Conservation (phyloP, 306 rosid genomes). For the Mimosa pudica region DNA sequence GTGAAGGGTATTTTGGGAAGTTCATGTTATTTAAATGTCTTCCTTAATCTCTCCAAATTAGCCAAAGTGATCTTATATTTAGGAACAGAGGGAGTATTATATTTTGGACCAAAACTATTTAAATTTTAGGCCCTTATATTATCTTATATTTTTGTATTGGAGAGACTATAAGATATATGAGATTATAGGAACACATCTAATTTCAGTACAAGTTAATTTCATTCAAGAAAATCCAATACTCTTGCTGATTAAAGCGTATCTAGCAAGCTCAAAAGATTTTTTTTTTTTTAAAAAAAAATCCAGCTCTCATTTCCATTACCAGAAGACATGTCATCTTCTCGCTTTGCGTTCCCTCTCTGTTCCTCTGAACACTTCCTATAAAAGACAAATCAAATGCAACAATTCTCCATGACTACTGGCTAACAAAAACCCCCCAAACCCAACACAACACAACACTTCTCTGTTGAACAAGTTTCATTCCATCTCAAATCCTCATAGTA, state of each 20-base stretch:
- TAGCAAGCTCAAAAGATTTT: not conserved
- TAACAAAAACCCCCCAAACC: not conserved
- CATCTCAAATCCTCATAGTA: not conserved
- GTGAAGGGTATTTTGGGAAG: too few relatives aligned
- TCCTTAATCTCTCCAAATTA: too few relatives aligned
- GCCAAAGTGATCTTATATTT: too few relatives aligned
- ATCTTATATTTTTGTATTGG: too few relatives aligned
- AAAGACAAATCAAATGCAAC: slow-evolving; percentile 14
- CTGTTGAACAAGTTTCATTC: slow-evolving; percentile 33
- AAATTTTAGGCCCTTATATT: too few relatives aligned
- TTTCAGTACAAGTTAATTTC: too few relatives aligned
- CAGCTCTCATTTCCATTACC: not conserved
- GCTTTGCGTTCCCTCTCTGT: slow-evolving; percentile 55
- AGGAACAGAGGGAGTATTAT: too few relatives aligned
- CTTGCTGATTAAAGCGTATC: not conserved
- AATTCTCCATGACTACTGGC: not conserved
- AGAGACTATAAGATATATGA: too few relatives aligned
- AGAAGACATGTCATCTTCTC: slow-evolving; percentile 6
- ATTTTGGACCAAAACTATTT: too few relatives aligned
- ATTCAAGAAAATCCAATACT: too few relatives aligned
- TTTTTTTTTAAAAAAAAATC: not conserved
- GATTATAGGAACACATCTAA: too few relatives aligned
- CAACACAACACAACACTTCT: not conserved
- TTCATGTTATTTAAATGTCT: too few relatives aligned
- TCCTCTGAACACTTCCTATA: slow-evolving; percentile 13